Percentiles rank a stretch among this genome's conserved stretches.
phyloP scores from a whole-genome alignment of 2,329 filamentous ascomycete species.

The Paracorniculantispora psalliotae region DNA sequence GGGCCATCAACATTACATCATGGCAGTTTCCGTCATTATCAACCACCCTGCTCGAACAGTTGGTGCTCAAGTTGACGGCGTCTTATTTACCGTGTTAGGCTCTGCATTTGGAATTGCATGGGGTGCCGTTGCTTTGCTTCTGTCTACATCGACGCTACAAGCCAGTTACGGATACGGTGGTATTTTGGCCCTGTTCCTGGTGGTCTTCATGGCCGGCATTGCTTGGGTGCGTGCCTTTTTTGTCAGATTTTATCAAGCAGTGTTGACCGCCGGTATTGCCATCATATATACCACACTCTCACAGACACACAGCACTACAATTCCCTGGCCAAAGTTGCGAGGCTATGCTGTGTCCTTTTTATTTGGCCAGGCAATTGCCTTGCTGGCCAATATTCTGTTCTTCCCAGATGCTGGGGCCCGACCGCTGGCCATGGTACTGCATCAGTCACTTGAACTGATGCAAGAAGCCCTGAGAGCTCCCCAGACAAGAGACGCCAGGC shows the following conservation, averaged over 20 bases:
- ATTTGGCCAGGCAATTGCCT: constrained; percentile 48
- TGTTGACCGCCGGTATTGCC: constrained; percentile 51
- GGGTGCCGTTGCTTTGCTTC: constrained; percentile 48
- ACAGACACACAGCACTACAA: constrained; percentile 36
- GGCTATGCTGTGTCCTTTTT: constrained; percentile 52
- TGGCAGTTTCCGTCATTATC: constrained; percentile 51
- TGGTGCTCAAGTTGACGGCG: constrained; percentile 53
- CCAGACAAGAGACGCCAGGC: constrained; percentile 25
- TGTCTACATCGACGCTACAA: constrained; percentile 45
- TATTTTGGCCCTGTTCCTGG: constrained; percentile 50
- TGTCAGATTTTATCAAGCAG: constrained; percentile 50
- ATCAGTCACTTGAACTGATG: constrained; percentile 44
- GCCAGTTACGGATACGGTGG: constrained; percentile 47
- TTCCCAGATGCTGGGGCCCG: constrained; percentile 53
- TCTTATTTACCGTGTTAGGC: constrained; percentile 48
- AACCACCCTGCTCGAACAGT: constrained; percentile 54
- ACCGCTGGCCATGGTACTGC: constrained; percentile 42
- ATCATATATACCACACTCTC: constrained; percentile 50
- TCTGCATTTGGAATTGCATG: constrained; percentile 50
- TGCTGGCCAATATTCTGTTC: constrained; percentile 43
- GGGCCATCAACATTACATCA: constrained; percentile 50
- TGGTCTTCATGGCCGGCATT: constrained; percentile 46
- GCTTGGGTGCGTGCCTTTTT: constrained; percentile 52
- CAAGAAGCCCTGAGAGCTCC: constrained; percentile 32
- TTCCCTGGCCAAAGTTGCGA: constrained; percentile 47